These are phyloP conservation scores for Cymbopogon flexuosus DNA, from an alignment of 202 grass and related monocot species.

Conservation along the genomic window DNA sequence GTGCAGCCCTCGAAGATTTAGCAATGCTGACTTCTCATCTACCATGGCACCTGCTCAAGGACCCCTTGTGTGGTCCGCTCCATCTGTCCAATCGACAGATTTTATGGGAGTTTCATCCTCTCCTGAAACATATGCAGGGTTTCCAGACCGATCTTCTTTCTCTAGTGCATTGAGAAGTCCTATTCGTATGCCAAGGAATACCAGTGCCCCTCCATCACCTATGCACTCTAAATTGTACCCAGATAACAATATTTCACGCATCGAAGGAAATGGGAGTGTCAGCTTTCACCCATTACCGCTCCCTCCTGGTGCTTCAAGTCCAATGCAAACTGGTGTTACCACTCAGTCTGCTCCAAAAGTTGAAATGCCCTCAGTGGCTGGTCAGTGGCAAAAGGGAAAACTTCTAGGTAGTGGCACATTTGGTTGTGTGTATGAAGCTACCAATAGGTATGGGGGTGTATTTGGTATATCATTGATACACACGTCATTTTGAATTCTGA, in stretches of 20 bases:
- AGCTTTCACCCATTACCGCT: slow-evolving; percentile 73
- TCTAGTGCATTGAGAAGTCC: slow-evolving; percentile 49
- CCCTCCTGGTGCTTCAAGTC: slow-evolving; percentile 52
- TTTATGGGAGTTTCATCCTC: slow-evolving; percentile 42
- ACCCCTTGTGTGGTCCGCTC: slow-evolving; percentile 43
- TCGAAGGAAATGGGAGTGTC: slow-evolving; percentile 41
- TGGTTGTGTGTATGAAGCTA: slow-evolving; percentile 91
- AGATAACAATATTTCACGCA: slow-evolving; percentile 36
- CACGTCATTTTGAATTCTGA: slow-evolving; percentile 7
- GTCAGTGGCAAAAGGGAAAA: slow-evolving; percentile 82
- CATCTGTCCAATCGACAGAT: slow-evolving; percentile 43
- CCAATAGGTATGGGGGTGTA: slow-evolving; percentile 58
- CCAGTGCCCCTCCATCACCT: slow-evolving; percentile 78
- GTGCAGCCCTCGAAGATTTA: slow-evolving; percentile 61
- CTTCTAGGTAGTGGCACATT: slow-evolving; percentile 93
- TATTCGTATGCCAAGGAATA: slow-evolving; percentile 47
- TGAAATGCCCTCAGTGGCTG: slow-evolving; percentile 50
- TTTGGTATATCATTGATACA: slow-evolving; percentile 3
- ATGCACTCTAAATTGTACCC: slow-evolving; percentile 55
- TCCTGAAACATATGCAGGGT: slow-evolving; percentile 50
- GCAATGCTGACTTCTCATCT: slow-evolving; percentile 51
- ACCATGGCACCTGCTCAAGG: slow-evolving; percentile 35
- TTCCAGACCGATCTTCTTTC: slow-evolving; percentile 48
- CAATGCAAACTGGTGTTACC: slow-evolving; percentile 33
- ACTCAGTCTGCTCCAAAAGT: not conserved